Evolutionary conservation across 495 filamentous ascomycete genomes (phyloP), one percentile per base, ranked within the genome.

Genomic region (Xylaria curta): DNA sequence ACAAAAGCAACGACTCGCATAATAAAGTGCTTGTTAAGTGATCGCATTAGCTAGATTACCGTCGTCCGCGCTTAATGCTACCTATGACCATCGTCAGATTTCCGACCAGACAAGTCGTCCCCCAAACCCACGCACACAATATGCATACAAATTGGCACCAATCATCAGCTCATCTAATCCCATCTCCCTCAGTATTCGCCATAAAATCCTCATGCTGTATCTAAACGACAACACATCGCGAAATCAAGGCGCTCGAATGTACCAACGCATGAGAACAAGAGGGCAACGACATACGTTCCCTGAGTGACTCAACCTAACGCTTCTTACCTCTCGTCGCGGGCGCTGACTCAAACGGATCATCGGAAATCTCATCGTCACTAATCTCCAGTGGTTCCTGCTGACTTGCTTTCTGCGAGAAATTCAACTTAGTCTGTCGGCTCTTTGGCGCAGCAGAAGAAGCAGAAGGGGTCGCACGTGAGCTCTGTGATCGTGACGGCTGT

Each of bases 281-380:
- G 6, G 63, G 1, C 8, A 66, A 53, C 0, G 9, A 10, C 28
- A 17, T 13, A 38, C 49, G 0, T n/a, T 24, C 5, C 40, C 58
- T 17, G 24, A 59, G 49, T 38, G 17, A 15, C 28, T 12, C 5
- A 49, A 38, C 24, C 8, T 56, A 79, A 28, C 78, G 76, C 13
- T 72, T 72, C 42, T 73, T 72, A 12, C 49, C 76, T 68, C 81
- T 76, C 36, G 79, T 78, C 8, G 78, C 64, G 2, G 85, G 85
- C 67, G 83, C 81, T 13, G 81, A 76, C 80, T 96, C 93, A 82
- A 97, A 96, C 1, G 92, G 94, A 83, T 97, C 94, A 68, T 91
- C 91, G 1, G 88, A 90, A 6, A 94, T 93, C 69, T 92, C 92
- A 75, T 94, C 93, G 72, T 93, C 92, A 71, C 93, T 89, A 69